Evolutionary conservation across 2,329 filamentous ascomycete species (phyloP), one percentile per base, ranked within the genome.

Genomic region (Atkinsonella texensis): DNA sequence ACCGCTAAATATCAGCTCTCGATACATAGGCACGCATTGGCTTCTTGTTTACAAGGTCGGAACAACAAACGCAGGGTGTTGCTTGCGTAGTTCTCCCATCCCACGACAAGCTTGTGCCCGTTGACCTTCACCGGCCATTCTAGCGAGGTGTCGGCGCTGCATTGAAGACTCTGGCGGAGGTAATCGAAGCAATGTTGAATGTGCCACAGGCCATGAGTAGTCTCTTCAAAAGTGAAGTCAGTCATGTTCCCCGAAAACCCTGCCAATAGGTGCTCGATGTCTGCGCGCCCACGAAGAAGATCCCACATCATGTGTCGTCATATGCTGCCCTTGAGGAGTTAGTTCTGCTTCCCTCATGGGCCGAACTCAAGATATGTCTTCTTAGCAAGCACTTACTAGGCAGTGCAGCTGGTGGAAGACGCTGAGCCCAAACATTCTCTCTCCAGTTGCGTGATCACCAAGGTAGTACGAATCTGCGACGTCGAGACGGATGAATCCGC

Each of bases 181-280:
- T 49, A 53, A 20, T 53, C 51, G 23, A 53, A 53, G 42, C 51
- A 53, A 23, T 53, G 51, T 3, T 40, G 10, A 13, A 39, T 18
- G 28, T 53, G 51, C 51, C 51, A 53, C 28, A 53, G 13, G 6
- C 51, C 51, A 18, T 53, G 18, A 2, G 20, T 40, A 20, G 46
- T 17, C 46, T 39, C 15, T 32, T 48, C 46, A 17, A 20, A 23
- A 12, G 33, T 48, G 18, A 17, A 17, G 9, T 15, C 15, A 8
- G 46, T 20, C n/a, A 15, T 17, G 33, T 48, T 48, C 3, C 5
- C 46, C 20, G 46, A 31, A 15, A 15, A 40, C 10, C 15, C 20
- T 48, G 46, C 46, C 33, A 48, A 20, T 32, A 46, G 44, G n/a
- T 10, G 10, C n/a, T 46, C 44, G 44, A 10, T 10, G 44, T 46